Conservation (phyloP, 345 rosid species). For the Garcia nutans region DNA sequence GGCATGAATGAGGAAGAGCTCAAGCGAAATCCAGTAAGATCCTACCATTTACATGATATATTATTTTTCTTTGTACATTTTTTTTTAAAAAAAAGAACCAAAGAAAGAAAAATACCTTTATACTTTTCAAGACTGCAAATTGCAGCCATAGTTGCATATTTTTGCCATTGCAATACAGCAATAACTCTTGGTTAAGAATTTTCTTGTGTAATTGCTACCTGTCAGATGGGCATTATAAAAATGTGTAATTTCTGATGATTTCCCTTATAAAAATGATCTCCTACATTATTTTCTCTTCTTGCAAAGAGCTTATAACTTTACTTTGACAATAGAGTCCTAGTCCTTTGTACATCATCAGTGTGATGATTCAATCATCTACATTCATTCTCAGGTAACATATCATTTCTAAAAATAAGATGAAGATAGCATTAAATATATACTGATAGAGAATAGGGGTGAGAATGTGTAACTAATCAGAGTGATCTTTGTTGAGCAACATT, state of each 20-base stretch:
- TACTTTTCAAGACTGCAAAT: not conserved
- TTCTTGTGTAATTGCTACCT: not conserved
- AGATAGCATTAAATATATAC: too few species aligned
- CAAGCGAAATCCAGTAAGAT: slow-evolving; percentile 62
- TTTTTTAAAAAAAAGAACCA: not conserved
- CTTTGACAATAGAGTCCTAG: not conserved
- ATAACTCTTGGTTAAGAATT: not conserved
- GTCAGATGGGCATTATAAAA: not conserved
- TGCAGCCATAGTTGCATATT: not conserved
- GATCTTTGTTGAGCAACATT: too few species aligned
- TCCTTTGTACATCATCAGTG: not conserved
- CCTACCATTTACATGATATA: not conserved
- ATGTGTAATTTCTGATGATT: too few species aligned
- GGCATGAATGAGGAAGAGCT: slow-evolving; percentile 92
- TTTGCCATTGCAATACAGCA: not conserved
- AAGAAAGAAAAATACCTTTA: not conserved
- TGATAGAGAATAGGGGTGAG: too few species aligned
- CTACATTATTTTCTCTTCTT: not conserved
- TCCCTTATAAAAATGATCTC: not conserved
- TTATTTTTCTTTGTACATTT: not conserved
- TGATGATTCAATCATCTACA: too few species aligned
- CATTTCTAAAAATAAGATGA: too few species aligned
- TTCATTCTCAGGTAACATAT: too few species aligned
- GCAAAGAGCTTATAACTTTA: not conserved
- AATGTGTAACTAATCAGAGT: too few species aligned